These are phyloP conservation scores for Candida xiaguanensis DNA, from an alignment of 805 yeast genomes.

Conservation along the genomic window DNA sequence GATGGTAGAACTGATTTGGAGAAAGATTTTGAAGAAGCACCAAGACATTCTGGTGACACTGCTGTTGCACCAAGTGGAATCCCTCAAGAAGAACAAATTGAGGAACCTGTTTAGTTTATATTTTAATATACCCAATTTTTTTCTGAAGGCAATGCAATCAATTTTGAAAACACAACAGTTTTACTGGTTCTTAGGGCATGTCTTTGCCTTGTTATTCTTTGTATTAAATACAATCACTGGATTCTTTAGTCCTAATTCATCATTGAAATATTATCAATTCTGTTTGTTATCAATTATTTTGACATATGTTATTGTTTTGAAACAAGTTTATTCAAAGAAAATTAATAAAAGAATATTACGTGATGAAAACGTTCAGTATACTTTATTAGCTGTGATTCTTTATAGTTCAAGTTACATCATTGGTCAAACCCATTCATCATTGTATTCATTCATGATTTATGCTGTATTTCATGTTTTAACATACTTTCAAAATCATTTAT, in stretches of 20 bases:
- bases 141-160: constrained; percentile 1
- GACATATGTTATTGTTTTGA: constrained; percentile 62
- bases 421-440: constrained; percentile 37
- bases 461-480: constrained; percentile 35
- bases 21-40: constrained; percentile 16
- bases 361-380: constrained; percentile 43
- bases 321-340: constrained; percentile 47
- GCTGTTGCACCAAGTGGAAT: constrained; percentile 24
- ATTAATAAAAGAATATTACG: constrained; percentile 12
- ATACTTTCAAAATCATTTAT: constrained; percentile 35
- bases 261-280: constrained; percentile 23
- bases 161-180: constrained; percentile 55
- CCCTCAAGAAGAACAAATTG: constrained; percentile 4
- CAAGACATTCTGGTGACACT: constrained; percentile 46
- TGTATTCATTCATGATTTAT: constrained; percentile 33
- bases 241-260: constrained; percentile 33
- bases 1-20: constrained; percentile 7
- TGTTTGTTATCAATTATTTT: constrained; percentile 49
- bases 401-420: constrained; percentile 25
- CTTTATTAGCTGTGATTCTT: constrained; percentile 28
- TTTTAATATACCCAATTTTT: no score
- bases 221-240: constrained; percentile 36
- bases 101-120: neutral
- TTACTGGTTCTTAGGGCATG: constrained; percentile 68
- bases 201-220: constrained; percentile 44